These are phyloP conservation scores for Melaleuca alternifolia DNA, from an alignment of 345 rosid genomes.

Conservation along the genomic window DNA sequence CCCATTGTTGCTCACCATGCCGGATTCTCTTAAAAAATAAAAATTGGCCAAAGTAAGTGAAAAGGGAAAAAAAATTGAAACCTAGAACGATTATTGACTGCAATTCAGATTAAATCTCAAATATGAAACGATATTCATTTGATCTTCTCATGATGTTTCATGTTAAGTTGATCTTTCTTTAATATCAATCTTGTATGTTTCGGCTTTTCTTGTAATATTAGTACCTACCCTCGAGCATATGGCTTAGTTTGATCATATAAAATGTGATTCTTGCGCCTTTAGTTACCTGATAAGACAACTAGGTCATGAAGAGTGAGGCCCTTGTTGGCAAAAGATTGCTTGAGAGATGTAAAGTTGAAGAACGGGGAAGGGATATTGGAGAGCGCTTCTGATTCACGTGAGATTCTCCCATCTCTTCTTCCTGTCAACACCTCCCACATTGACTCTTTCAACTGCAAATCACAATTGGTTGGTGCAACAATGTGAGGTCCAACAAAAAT, in stretches of 20 bases:
- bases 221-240: neutral
- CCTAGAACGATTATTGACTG: neutral
- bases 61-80: neutral
- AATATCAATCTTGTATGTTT: neutral
- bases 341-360: constrained; percentile 16
- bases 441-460: constrained; percentile 21
- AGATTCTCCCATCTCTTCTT: constrained; percentile 38
- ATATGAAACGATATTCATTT: neutral
- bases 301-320: constrained; percentile 28
- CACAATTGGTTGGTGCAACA: neutral
- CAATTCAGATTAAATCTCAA: neutral
- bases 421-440: constrained; percentile 32
- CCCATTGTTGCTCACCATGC: no score
- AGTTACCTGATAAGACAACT: constrained; percentile 35
- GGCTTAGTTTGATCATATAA: neutral
- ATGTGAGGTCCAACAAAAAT: neutral
- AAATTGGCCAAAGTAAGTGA: neutral
- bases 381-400: constrained; percentile 9
- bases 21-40: neutral
- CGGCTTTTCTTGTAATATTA: neutral
- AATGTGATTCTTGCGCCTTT: neutral
- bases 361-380: constrained; percentile 9
- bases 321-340: constrained; percentile 18
- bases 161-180: neutral
- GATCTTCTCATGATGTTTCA: neutral